Percentiles rank a stretch among this genome's conserved stretches.
These are phyloP conservation scores for Penicillium longicatenatum DNA, from an alignment of 495 filamentous ascomycete genomes.

Conservation along the genomic window DNA sequence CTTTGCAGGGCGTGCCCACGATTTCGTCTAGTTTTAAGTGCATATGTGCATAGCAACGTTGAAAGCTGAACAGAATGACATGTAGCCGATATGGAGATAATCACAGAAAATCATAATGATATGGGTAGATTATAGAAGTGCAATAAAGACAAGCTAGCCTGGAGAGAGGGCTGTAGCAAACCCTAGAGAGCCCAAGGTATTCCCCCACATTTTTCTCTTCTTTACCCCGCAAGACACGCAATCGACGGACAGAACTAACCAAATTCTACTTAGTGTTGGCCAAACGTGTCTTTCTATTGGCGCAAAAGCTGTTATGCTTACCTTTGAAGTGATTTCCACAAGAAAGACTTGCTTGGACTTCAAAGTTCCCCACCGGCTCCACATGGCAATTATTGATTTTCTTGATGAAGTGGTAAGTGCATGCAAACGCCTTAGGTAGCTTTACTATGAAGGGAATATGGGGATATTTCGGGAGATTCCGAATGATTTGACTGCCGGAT, in stretches of 20 bases:
- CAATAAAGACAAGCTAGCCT: no score
- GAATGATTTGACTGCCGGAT: no score
- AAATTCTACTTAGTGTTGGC: background rate
- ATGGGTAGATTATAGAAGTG: no score
- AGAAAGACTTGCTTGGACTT: background rate
- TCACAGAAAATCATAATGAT: no score
- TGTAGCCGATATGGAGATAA: no score
- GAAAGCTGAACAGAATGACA: no score
- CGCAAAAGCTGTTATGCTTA: background rate
- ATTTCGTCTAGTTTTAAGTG: no score
- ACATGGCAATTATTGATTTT: background rate
- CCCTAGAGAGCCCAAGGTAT: background rate
- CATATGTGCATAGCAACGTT: no score
- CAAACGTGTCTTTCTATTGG: background rate
- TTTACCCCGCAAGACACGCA: background rate
- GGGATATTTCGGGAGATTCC: no score
- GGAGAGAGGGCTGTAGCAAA: constrained; percentile 1
- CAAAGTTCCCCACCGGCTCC: background rate
- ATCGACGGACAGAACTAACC: background rate
- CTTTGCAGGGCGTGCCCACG: no score
- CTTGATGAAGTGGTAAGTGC: background rate
- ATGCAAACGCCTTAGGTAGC: background rate
- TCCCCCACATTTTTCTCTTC: background rate
- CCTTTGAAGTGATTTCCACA: background rate
- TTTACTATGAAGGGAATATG: background rate